phyloP scores from a whole-genome alignment of 768 basidiomycete genomes.

The Pluteus cervinus region DNA sequence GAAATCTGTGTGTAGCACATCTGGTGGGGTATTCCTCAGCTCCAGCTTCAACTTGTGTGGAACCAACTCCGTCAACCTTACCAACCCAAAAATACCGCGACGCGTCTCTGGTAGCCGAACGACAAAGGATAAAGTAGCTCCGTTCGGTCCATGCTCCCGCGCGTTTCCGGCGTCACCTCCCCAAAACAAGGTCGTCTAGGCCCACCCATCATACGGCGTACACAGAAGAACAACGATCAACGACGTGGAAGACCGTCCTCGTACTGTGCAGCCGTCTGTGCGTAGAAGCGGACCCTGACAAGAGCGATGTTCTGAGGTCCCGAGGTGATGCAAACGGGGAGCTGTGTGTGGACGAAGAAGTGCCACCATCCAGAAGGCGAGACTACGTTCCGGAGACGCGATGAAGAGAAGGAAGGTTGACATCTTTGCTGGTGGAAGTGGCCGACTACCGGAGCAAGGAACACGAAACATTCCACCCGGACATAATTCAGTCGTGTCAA shows the following conservation, averaged over 20 bases:
- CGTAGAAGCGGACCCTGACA: constrained; percentile 15
- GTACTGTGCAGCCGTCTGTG: constrained; percentile 24
- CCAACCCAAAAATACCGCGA: constrained; percentile 31
- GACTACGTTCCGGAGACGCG: constrained; percentile 51
- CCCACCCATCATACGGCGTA: constrained; percentile 12
- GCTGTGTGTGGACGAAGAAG: constrained; percentile 31
- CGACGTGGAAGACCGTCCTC: too few relatives aligned
- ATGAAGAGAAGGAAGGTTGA: constrained; percentile 23
- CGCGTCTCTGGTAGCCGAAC: constrained; percentile 41
- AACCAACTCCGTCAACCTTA: constrained; percentile 30
- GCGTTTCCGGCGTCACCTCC: constrained; percentile 46
- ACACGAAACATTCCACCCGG: constrained; percentile 11
- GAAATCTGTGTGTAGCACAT: constrained; percentile 15
- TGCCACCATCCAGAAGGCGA: constrained; percentile 14
- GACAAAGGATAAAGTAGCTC: too few relatives aligned
- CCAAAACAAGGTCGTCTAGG: constrained; percentile 21
- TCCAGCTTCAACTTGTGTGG: constrained; percentile 25
- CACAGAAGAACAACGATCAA: constrained; percentile 9
- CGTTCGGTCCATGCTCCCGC: constrained; percentile 24
- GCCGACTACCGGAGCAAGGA: constrained; percentile 8
- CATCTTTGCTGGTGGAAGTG: constrained; percentile 33
- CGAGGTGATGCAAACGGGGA: constrained; percentile 45
- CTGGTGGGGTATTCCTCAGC: constrained; percentile 7
- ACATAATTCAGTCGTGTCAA: too few relatives aligned
- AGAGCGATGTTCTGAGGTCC: constrained; percentile 33